Evolutionary conservation across 306 rosid genomes (phyloP), one percentile per base, ranked within the genome.

Genomic region (Bauhinia variegata): DNA sequence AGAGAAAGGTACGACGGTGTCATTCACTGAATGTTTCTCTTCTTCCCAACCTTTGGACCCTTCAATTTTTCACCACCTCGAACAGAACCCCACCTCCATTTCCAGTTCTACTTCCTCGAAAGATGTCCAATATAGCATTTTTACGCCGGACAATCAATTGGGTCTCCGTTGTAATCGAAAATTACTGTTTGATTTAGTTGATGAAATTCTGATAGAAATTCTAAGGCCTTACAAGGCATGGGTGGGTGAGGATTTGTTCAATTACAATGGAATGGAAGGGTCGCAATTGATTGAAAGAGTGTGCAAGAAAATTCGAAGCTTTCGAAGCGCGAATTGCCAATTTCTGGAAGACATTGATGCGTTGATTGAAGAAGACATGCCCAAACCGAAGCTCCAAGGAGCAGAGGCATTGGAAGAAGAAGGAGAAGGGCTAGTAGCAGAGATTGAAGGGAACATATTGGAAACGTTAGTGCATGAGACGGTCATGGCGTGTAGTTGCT

Each of bases 271-370:
- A 41, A 75, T 72, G 53, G 43, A 72, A 9, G 83, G 81, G 44
- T 53, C 83, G 37, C 56, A 38, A 23, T 33, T 91, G 46, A 42
- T 55, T 2, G 83, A 84, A 62, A 71, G 43, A 0, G 59, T 93
- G 68, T 89, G 89, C 69, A 44, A 56, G 47, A 86, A 84, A 77
- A 70, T 93, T 4, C 69, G 54, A 37, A 82, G 70, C 34, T 84
- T 80, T 46, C 88, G 88, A 12, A 18, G 83, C 11, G 79, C 80
- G 0, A 76, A 81, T 8, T 93, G 98, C 52, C 83, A 70, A 60
- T 84, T 84, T 13, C 80, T 89, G 46, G 96, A 93, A 44, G 98
- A 93, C 70, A 84, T 89, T 7, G 95, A 89, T 61, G 82, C 50
- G 8, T 74, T 93, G 74, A 70, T 93, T 1, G 97, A 83, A 10